A percentile compares a stretch with the other conserved stretches of the same genome.
Evolutionary conservation across 495 filamentous ascomycete genomes (phyloP).

Genomic region (Halenospora varia): DNA sequence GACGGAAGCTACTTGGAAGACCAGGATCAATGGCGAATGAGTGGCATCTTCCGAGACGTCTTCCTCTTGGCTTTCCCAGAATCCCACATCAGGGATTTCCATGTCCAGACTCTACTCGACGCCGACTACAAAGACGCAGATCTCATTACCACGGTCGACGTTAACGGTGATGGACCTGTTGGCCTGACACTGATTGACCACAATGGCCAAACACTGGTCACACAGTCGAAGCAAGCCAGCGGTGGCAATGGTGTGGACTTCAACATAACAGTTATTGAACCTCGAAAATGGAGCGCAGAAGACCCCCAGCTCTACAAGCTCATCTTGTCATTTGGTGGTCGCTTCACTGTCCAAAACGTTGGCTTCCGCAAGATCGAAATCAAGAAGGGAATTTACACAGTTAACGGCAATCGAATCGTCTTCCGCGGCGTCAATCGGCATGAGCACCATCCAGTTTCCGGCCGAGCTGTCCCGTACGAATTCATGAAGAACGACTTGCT

Average conservation of each 20-base stretch:
- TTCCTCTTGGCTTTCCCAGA: slow-evolving; percentile 52
- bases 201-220: slow-evolving; percentile 23
- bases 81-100: slow-evolving; percentile 52
- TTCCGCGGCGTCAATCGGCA: slow-evolving; percentile 64
- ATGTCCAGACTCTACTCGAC: slow-evolving; percentile 51
- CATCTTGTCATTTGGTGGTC: slow-evolving; percentile 35
- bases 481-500: slow-evolving; percentile 54
- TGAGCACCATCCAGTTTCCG: slow-evolving; percentile 58
- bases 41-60: slow-evolving; percentile 63
- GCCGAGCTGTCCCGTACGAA: slow-evolving; percentile 54
- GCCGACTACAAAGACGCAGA: slow-evolving; percentile 50
- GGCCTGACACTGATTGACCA: slow-evolving; percentile 32
- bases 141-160: slow-evolving; percentile 44
- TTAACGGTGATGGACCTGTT: slow-evolving; percentile 31
- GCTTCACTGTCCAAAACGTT: slow-evolving; percentile 43
- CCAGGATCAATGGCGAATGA: slow-evolving; percentile 41
- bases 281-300: slow-evolving; percentile 65
- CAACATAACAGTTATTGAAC: slow-evolving; percentile 7
- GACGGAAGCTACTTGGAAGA: slow-evolving; percentile 64
- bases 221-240: slow-evolving; percentile 18
- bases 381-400: slow-evolving; percentile 49
- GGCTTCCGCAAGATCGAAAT: slow-evolving; percentile 59
- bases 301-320: slow-evolving; percentile 58
- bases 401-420: slow-evolving; percentile 58
- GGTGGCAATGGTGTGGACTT: slow-evolving; percentile 14